phyloP scores from a whole-genome alignment of 495 filamentous ascomycete genomes.

The Penicillium salamii region DNA sequence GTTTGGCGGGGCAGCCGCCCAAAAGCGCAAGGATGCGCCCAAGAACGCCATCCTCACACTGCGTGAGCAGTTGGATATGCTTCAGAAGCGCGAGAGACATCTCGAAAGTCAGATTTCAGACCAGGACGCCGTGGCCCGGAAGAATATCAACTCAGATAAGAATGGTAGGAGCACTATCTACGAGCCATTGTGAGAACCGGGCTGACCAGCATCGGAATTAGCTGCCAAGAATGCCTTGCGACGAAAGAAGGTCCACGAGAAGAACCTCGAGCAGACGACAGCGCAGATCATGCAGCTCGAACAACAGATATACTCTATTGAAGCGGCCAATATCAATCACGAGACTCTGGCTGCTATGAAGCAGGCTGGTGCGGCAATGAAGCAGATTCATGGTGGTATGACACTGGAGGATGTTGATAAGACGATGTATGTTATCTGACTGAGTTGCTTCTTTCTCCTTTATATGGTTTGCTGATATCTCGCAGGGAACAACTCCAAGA shows the following conservation, averaged over 20 bases:
- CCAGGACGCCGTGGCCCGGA: slow-evolving; percentile 88
- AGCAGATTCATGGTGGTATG: slow-evolving; percentile 83
- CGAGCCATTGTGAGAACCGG: neutral
- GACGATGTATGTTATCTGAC: slow-evolving; percentile 73
- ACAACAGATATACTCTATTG: slow-evolving; percentile 93
- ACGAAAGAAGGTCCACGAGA: slow-evolving; percentile 91
- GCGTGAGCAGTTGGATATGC: slow-evolving; percentile 89
- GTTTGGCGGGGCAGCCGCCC: slow-evolving; percentile 76
- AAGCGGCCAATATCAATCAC: slow-evolving; percentile 97
- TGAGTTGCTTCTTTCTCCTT: neutral
- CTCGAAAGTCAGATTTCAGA: slow-evolving; percentile 88
- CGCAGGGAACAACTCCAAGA: slow-evolving; percentile 87
- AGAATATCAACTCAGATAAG: slow-evolving; percentile 87
- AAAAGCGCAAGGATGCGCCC: slow-evolving; percentile 86
- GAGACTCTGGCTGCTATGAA: slow-evolving; percentile 96
- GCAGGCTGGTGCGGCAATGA: slow-evolving; percentile 83
- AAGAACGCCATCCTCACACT: slow-evolving; percentile 95
- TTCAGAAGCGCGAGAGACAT: slow-evolving; percentile 94
- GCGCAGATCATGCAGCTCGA: slow-evolving; percentile 89
- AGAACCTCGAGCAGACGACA: slow-evolving; percentile 83
- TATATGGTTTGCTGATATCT: neutral
- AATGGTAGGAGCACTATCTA: slow-evolving; percentile 54
- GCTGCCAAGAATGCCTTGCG: slow-evolving; percentile 88
- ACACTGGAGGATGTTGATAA: slow-evolving; percentile 90
- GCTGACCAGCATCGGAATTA: slow-evolving; percentile 32